Conservation (phyloP, 2,329 filamentous ascomycete genomes). For the Trichoderma afroharzianum region DNA sequence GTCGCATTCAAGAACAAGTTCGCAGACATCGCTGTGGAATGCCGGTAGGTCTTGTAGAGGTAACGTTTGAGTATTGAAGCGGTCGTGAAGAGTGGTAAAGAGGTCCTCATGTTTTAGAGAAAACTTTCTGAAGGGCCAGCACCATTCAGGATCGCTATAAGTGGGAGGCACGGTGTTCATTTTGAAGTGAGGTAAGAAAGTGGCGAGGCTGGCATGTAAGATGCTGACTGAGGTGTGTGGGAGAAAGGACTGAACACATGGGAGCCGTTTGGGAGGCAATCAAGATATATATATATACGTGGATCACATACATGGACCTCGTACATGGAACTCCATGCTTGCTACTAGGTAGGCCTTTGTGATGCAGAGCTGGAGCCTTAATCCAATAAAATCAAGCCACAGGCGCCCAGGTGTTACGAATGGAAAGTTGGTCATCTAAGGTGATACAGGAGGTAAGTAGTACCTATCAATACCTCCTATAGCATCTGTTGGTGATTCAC, state of each 20-base stretch:
- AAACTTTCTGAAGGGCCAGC: not conserved
- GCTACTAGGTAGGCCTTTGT: not conserved
- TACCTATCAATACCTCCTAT: not conserved
- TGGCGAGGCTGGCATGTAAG: not conserved
- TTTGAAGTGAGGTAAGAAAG: not conserved
- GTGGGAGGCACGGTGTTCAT: not conserved
- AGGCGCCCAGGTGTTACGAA: not conserved
- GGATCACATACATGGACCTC: not conserved
- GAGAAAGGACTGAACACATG: not conserved
- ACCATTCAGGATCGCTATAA: not conserved
- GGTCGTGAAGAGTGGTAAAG: not conserved
- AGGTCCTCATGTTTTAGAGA: not conserved
- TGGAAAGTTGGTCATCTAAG: not conserved
- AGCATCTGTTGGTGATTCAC: not conserved
- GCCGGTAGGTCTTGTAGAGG: not conserved
- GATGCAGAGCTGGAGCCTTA: not conserved
- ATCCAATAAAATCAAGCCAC: not conserved
- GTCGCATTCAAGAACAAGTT: not conserved
- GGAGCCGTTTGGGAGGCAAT: not conserved
- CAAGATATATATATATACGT: not conserved
- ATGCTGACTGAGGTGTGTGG: not conserved
- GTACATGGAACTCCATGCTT: not conserved
- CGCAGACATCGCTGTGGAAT: not conserved
- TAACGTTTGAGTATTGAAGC: not conserved
- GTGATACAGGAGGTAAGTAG: not conserved